Evolutionary conservation across 208 protist species (phyloP), one percentile per base, ranked within the genome.

Genomic region (Acanthamoeba royreba): DNA sequence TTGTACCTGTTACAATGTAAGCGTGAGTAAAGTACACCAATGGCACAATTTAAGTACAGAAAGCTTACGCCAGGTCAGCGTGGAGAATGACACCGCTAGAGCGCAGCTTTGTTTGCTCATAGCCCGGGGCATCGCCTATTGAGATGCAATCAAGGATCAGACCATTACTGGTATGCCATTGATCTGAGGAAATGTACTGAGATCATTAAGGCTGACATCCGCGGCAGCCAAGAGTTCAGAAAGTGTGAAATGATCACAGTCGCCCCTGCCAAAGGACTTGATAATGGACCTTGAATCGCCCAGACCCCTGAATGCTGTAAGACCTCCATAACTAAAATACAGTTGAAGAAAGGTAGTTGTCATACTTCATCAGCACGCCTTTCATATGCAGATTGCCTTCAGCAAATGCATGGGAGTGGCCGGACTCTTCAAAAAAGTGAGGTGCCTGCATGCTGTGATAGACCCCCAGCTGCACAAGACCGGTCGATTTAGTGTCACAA

Each of bases 401-500:
- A n/a, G 79, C 79, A 61, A 45, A 88, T 2, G 22, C 79, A 19
- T 61, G 47, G 5, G 43, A 63, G 79, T 88, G 79, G 22, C 49
- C 47, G 22, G 79, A 88, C 46, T 88, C 79, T 38, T 88, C 79
- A 38, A 88, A 88, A 38, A 88, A 88, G 25, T 88, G 79, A 4
- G 79, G 79, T 13, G 79, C 79, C 49, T 88, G 79, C 79, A 88
- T 88, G 49, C 79, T 88, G 49, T 88, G 79, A 19, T 88, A 61
- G 11, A 88, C 79, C 2, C 79, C 49, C 25, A 88, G 28, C 79
- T 86, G 77, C 7, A 22, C 8, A 9, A 53, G 11, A 35, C 33
- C 17, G 22, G 43, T 31, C 35, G 22, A 17, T 52, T 8, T n/a
- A n/a, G n/a, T n/a, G n/a, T n/a, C 19, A 83, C 7, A 83, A 83